Conservation (phyloP, 1,139 yeast species). For the Suhomyces taliae region DNA sequence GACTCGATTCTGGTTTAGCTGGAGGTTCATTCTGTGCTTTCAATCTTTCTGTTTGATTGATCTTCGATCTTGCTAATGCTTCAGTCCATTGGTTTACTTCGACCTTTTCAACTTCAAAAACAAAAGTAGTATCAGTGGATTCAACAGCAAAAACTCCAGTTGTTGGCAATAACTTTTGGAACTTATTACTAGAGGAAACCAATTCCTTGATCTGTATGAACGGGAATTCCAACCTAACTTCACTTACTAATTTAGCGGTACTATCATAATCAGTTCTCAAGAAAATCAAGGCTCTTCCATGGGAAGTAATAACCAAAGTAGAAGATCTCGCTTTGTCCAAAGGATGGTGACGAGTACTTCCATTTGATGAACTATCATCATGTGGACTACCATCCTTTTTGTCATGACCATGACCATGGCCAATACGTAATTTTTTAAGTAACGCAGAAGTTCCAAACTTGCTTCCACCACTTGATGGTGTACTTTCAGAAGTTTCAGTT, state of each 20-base stretch:
- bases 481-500: conserved; percentile 10
- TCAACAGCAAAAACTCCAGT: conserved; percentile 56
- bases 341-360: conserved; percentile 18
- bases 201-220: conserved; percentile 57
- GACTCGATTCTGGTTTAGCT: conserved; percentile 16
- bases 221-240: conserved; percentile 48
- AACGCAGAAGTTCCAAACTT: conserved; percentile 18
- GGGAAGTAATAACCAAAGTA: conserved; percentile 53
- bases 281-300: conserved; percentile 57
- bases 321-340: conserved; percentile 43
- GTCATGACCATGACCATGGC: conserved; percentile 16
- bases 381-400: conserved; percentile 3
- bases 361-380: conserved; percentile 5
- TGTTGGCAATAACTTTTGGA: conserved; percentile 35
- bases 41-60: conserved; percentile 45
- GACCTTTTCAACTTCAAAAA: conserved; percentile 57
- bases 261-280: conserved; percentile 35
- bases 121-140: conserved; percentile 46
- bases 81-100: conserved; percentile 60
- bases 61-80: conserved; percentile 49
- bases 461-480: conserved; percentile 2
- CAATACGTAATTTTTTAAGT: conserved; percentile 18
- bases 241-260: conserved; percentile 44
- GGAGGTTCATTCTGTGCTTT: background rate
- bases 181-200: conserved; percentile 31